A percentile compares a stretch with the other conserved stretches of the same genome.
Conservation (phyloP, 495 filamentous ascomycete species). For the Neurospora sp. region DNA sequence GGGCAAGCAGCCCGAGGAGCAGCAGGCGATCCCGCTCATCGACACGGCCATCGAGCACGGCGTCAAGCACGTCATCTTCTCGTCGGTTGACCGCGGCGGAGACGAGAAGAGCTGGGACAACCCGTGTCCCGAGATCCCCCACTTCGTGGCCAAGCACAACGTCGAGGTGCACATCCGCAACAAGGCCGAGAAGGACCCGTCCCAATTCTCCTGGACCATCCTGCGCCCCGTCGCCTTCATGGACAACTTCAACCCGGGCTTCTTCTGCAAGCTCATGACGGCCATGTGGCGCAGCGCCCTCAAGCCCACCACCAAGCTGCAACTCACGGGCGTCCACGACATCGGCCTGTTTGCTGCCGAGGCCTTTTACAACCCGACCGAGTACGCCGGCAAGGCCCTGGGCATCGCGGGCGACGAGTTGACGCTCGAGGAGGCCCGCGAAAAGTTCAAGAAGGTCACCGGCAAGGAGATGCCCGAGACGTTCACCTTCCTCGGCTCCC, state of each 20-base stretch:
- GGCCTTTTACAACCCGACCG: constrained; percentile 35
- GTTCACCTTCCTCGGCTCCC: constrained; percentile 29
- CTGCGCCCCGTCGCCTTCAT: constrained; percentile 55
- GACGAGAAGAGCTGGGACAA: constrained; percentile 40
- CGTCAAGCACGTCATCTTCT: constrained; percentile 51
- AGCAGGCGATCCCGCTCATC: constrained; percentile 53
- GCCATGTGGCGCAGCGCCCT: constrained; percentile 34
- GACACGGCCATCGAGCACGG: constrained; percentile 42
- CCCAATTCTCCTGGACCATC: constrained; percentile 41
- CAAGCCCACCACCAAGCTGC: constrained; percentile 39
- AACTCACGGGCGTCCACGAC: constrained; percentile 48
- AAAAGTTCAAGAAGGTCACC: constrained; percentile 39
- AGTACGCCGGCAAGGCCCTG: constrained; percentile 21
- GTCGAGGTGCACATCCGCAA: constrained; percentile 51
- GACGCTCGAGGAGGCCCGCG: constrained; percentile 26
- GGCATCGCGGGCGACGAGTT: constrained; percentile 23
- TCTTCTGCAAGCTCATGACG: constrained; percentile 49
- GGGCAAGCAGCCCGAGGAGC: constrained; percentile 36
- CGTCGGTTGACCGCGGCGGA: constrained; percentile 58
- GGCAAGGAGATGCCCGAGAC: constrained; percentile 42
- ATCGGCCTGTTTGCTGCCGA: constrained; percentile 55
- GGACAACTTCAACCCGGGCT: constrained; percentile 45
- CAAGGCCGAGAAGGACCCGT: constrained; percentile 23
- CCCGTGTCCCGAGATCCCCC: constrained; percentile 45
- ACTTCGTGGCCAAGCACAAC: constrained; percentile 54